phyloP scores from a whole-genome alignment of 176 grass and related monocot genomes.

The Musa beccarii region DNA sequence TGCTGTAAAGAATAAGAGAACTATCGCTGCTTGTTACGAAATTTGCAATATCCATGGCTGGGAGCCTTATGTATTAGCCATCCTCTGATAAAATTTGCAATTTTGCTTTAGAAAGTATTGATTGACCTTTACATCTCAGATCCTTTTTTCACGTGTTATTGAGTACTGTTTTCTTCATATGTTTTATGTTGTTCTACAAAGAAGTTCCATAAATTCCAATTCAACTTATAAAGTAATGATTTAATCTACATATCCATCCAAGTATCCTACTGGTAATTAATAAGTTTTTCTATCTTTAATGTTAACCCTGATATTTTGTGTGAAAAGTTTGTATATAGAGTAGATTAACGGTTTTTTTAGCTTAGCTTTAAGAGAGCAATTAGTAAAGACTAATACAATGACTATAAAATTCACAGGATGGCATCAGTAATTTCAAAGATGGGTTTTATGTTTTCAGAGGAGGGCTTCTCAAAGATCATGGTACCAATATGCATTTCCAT shows the following conservation, averaged over 20 bases:
- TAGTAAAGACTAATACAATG: neutral
- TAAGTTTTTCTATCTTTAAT: too few species aligned
- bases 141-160: too few species aligned
- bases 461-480: constrained; percentile 74
- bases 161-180: too few species aligned
- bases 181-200: too few species aligned
- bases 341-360: neutral
- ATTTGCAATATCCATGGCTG: neutral
- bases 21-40: neutral
- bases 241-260: too few species aligned
- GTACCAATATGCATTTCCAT: constrained; percentile 74
- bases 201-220: too few species aligned
- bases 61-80: neutral
- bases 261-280: too few species aligned
- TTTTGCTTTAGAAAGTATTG: too few species aligned
- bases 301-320: too few species aligned
- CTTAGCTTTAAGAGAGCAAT: neutral
- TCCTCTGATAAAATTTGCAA: too few species aligned
- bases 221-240: too few species aligned
- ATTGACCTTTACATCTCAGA: too few species aligned
- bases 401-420: constrained; percentile 43
- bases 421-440: constrained; percentile 97
- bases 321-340: neutral
- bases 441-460: constrained; percentile 87
- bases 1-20: neutral